Evolutionary conservation across 345 rosid genomes (phyloP), one percentile per base, ranked within the genome.

Genomic region (Turritis glabra): DNA sequence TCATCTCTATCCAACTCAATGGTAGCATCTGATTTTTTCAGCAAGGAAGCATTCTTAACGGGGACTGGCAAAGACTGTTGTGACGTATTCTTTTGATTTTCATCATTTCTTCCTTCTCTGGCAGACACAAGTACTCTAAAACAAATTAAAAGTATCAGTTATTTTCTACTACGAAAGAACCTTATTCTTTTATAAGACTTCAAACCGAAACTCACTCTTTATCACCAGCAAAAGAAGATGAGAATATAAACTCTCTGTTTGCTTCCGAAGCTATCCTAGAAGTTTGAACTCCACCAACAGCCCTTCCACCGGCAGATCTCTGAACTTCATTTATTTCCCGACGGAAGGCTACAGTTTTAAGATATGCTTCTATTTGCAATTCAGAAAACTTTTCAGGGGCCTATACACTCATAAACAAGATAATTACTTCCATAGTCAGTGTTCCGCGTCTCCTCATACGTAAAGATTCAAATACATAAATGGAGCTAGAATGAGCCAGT

Each of bases 231-330:
- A 87, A 95, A 18, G 96, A 84, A 64, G 97, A 88, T 0, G 99
- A 95, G 76, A 90, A 92, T 70, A 95, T 90, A 81, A 87, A 95
- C 79, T 92, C 97, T 80, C 89, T 87, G 76, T 92, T 92, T 64
- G 97, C 93, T 85, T 95, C 99, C 30, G 97, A 92, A 13, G 99
- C 97, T 73, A 92, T 95, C 69, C 94, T 78, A 60, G 99, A 85
- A 80, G 96, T 89, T 74, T 85, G 96, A 54, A 92, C 85, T 58
- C 98, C 99, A 80, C 87, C 90, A 41, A 92, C 82, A 48, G 85
- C 96, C 61, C 82, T 84, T 74, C 97, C 97, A 80, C 90, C 85
- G 56, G 99, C 93, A 77, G 88, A 82, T 82, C 82, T 92, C 84
- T 95, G 98, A 67, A 90, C 97, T 80, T 90, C 90, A 75, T 90